Evolutionary conservation across 2,329 filamentous ascomycete species (phyloP), one percentile per base, ranked within the genome.

Genomic region (Endoconidiophora laricicola): DNA sequence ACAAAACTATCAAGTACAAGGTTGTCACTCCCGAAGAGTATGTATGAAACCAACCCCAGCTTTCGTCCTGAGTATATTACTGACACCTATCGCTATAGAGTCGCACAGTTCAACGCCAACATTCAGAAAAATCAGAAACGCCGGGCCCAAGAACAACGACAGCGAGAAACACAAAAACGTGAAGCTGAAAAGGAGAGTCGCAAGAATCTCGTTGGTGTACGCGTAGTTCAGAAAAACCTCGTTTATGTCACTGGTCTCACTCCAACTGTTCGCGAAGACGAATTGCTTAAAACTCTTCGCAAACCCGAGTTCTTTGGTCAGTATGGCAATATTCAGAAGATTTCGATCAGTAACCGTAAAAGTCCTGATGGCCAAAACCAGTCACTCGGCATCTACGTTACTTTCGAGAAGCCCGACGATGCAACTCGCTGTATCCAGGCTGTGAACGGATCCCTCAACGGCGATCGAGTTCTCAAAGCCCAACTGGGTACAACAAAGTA

Each of bases 241-340:
- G 91, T 98, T 56, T 98, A 98, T 65, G 90, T 98, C 55, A 94
- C 93, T 36, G 91, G 91, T 46, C 72, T 98, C 23, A 93, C 85
- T 55, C 91, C 91, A 10, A 88, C 83, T 33, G 86, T 93, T 54
- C 82, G 86, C 55, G 91, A 98, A 66, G 88, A 96, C 62, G 86
- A 90, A 58, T 72, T 98, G 2, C 74, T 96, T 44, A 86, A 90
- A 64, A 95, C 88, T 0, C 70, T 98, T 44, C 81, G 93, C 51
- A 88, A 88, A 55, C 79, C 80, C 45, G 84, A 95, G 60, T 98
- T 95, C 62, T 98, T 98, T 60, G 91, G 91, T 4, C 91, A 98
- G 64, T 98, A 98, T 62, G 91, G 91, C 58, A 91, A 90, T 61
- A 98, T 98, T 58, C 83, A 94, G 61, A 98, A 98, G 65, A 96